Evolutionary conservation across 495 filamentous ascomycete genomes (phyloP).

Genomic region (Lasiosphaeria miniovina): DNA sequence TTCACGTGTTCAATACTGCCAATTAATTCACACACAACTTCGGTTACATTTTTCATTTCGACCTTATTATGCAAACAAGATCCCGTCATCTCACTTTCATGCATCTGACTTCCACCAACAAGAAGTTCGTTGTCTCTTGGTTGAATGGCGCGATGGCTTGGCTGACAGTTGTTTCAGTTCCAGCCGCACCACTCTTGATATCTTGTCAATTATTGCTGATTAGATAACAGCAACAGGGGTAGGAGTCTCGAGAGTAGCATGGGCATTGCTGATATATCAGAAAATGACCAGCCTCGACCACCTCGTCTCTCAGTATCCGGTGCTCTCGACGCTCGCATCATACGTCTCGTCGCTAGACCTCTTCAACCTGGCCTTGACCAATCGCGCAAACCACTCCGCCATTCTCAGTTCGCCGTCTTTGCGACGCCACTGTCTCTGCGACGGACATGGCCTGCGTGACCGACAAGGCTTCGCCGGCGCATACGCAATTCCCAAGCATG

Average conservation of each 20-base stretch:
- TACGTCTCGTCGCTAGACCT: background rate
- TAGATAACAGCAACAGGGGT: background rate
- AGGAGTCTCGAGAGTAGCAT: background rate
- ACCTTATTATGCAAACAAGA: background rate
- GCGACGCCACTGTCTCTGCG: conserved; percentile 1
- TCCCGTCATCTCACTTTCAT: background rate
- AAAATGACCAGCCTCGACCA: background rate
- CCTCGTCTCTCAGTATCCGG: background rate
- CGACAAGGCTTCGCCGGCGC: background rate
- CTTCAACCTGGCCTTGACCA: conserved; percentile 1
- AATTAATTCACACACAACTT: no score
- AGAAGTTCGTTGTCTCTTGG: background rate
- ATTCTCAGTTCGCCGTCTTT: conserved; percentile 2
- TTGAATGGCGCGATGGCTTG: background rate
- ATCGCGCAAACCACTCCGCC: background rate
- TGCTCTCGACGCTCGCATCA: background rate
- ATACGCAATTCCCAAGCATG: background rate
- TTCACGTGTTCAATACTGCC: no score
- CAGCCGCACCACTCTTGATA: background rate
- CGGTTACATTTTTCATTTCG: no score
- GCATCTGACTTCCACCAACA: background rate
- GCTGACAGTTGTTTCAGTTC: background rate
- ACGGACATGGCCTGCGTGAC: background rate
- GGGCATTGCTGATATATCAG: background rate
- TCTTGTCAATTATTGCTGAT: background rate